These are phyloP conservation scores for Phytophthora pisi DNA, from an alignment of 352 stramenopile species.

Conservation along the genomic window DNA sequence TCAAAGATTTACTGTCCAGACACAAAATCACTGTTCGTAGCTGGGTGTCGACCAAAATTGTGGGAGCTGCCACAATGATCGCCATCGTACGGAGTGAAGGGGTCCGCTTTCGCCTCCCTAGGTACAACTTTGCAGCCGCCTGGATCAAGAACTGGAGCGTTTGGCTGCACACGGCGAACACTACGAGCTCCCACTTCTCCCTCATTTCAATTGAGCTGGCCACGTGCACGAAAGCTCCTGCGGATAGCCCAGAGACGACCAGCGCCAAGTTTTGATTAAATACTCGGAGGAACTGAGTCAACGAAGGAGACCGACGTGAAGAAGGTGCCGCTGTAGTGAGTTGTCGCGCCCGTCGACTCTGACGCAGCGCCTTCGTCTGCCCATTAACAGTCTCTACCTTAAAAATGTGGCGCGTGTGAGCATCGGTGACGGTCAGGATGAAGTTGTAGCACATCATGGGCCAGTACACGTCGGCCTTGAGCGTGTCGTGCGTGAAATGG, in stretches of 20 bases:
- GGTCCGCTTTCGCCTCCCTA: conserved; percentile 17
- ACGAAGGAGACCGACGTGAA: conserved; percentile 12
- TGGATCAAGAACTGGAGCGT: conserved; percentile 27
- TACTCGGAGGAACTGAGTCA: conserved; percentile 14
- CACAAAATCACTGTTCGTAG: conserved; percentile 34
- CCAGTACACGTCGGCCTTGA: conserved; percentile 27
- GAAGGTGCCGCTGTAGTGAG: not conserved
- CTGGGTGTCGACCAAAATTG: conserved; percentile 38
- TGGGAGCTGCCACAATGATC: conserved; percentile 32
- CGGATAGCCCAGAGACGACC: conserved; percentile 24
- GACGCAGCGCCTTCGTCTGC: conserved; percentile 5
- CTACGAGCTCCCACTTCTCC: conserved; percentile 24
- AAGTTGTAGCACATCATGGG: conserved; percentile 34
- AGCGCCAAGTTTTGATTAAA: conserved; percentile 30
- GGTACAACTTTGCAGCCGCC: conserved; percentile 29
- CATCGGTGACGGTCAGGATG: conserved; percentile 25
- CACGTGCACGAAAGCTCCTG: conserved; percentile 30
- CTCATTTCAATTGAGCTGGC: conserved; percentile 23
- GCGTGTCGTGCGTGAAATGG: not conserved
- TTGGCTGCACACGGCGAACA: conserved; percentile 26
- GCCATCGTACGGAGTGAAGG: conserved; percentile 30
- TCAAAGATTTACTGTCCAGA: conserved; percentile 24
- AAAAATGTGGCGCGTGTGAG: conserved; percentile 30
- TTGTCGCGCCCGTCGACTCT: conserved; percentile 8
- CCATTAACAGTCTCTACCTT: conserved; percentile 20